Evolutionary conservation across 495 filamentous ascomycete genomes (phyloP), one percentile per base, ranked within the genome.

Genomic region (Talaromyces nanjingensis): DNA sequence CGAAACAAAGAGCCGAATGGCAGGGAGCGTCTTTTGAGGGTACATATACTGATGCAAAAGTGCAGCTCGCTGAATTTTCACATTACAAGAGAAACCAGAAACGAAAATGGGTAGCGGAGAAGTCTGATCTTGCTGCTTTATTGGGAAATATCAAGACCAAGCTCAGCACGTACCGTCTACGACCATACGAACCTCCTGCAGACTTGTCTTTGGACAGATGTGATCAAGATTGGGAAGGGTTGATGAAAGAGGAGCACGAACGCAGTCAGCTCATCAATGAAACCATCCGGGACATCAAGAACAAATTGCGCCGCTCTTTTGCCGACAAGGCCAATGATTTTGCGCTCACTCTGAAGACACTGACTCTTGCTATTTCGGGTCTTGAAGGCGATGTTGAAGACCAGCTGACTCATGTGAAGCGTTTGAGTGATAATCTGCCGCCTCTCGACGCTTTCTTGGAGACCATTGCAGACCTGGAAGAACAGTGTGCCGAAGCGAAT

Each of bases 111-210:
- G 94, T 98, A 2, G 93, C 91, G 4, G 94, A 98, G 75, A 98
- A 97, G 78, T 93, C 91, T 52, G 96, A 98, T 69, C 83, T 98
- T 8, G 91, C 92, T 25, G 91, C 92, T 9, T 76, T 98, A 64
- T 74, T 98, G 56, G 96, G 94, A n/a, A 98, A 98, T 69, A 97
- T 98, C 79, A 97, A 96, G 78, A 98, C 94, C 0, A 98, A 98
- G 77, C 81, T 98, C 67, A 90, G 89, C 65, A 98, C 94, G 25
- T 98, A 98, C 73, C 86, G 92, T 45, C 79, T 98, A 42, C 86
- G 91, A 69, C 85, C 93, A 4, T 98, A 98, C 67, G 89, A 96
- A 27, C 94, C 94, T 49, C 96, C 96, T 9, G 75, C 81, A 59
- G 88, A 94, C 64, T 75, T 97, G 37, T 87, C 85, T 57, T 73